Evolutionary conservation across 1,284 basidiomycete genomes (phyloP).

Genomic region (Coriolopsis trogii): DNA sequence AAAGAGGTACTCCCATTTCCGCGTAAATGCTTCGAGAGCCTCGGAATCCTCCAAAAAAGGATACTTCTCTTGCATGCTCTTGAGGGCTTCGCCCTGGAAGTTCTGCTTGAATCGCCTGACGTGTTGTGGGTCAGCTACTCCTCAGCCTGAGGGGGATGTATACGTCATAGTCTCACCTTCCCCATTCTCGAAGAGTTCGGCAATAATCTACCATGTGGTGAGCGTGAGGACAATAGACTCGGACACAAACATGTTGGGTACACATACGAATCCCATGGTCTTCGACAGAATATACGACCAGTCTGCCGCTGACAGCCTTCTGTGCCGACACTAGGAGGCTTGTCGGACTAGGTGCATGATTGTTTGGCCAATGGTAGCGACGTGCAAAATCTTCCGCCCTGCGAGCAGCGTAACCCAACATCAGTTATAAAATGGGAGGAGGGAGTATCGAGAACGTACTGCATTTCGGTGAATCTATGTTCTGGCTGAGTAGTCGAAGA

Average conservation of each 20-base stretch:
- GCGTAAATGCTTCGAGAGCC: conserved; percentile 29
- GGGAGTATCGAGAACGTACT: too few relatives aligned
- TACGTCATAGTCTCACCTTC: neutral
- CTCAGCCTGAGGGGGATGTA: too few relatives aligned
- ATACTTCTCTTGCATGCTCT: conserved; percentile 16
- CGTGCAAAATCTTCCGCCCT: conserved; percentile 83
- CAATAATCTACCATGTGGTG: conserved; percentile 87
- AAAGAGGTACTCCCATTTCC: conserved; percentile 36
- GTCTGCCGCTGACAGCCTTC: conserved; percentile 60
- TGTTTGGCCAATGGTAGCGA: conserved; percentile 90
- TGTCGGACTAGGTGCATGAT: conserved; percentile 78
- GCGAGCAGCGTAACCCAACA: too few relatives aligned
- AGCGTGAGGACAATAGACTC: too few relatives aligned
- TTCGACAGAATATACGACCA: conserved; percentile 78
- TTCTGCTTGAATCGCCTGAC: conserved; percentile 31
- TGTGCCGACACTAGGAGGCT: conserved; percentile 64
- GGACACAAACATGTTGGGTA: too few relatives aligned
- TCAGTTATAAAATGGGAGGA: too few relatives aligned
- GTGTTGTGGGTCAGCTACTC: too few relatives aligned
- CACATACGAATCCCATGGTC: conserved; percentile 72
- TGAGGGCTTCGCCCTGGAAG: conserved; percentile 21
- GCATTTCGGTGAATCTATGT: conserved; percentile 60
- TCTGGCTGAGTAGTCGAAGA: conserved; percentile 85
- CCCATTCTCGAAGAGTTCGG: conserved; percentile 85
- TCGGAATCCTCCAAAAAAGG: conserved; percentile 20